phyloP scores from a whole-genome alignment of 2,329 filamentous ascomycete species.

The Botryosphaeria dothidea region DNA sequence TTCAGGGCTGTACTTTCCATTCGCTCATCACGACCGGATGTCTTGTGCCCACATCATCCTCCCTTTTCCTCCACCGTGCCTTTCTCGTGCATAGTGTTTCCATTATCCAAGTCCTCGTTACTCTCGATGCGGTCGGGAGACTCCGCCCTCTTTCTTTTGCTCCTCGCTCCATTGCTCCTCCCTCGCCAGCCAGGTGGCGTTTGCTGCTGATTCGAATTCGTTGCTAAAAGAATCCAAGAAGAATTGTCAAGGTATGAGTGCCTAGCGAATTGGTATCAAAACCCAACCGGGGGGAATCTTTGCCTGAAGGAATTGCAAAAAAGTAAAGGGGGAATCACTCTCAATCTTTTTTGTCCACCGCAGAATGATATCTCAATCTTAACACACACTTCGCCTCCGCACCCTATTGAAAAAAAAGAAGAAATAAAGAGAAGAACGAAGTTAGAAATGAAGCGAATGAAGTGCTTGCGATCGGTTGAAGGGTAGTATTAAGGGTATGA shows the following conservation, averaged over 20 bases:
- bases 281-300: constrained; percentile 17
- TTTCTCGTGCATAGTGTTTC: neutral
- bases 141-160: constrained; percentile 6
- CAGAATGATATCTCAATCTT: constrained; percentile 15
- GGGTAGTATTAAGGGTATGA: constrained; percentile 17
- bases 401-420: constrained; percentile 7
- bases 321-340: constrained; percentile 11
- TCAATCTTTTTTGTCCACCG: constrained; percentile 15
- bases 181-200: constrained; percentile 12
- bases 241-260: constrained; percentile 8
- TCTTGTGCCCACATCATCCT: neutral
- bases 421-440: constrained; percentile 3
- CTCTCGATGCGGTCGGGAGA: neutral
- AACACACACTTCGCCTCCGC: constrained; percentile 4
- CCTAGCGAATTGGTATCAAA: constrained; percentile 14
- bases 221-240: neutral
- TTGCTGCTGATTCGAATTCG: neutral
- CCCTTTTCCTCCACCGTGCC: neutral
- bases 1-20: constrained; percentile 1
- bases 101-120: neutral
- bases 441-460: constrained; percentile 12
- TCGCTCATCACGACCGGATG: neutral
- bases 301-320: constrained; percentile 17
- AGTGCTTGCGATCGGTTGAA: constrained; percentile 11
- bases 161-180: constrained; percentile 14